phyloP scores from a whole-genome alignment of 2,329 filamentous ascomycete species.

The Fulvia fulva region DNA sequence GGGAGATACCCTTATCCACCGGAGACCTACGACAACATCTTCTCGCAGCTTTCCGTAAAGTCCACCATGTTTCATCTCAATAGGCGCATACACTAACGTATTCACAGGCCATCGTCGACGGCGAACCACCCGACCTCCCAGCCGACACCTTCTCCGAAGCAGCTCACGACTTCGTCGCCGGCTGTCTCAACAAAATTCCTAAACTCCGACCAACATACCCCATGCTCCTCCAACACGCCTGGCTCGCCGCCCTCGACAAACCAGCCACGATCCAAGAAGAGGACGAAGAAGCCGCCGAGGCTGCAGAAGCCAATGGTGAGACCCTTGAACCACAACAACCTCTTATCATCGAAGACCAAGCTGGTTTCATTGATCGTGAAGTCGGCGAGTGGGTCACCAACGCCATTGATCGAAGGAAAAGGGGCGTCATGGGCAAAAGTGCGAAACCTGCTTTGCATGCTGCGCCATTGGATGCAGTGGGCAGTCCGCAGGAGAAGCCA shows the following conservation, averaged over 20 bases:
- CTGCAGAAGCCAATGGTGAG: slow-evolving; percentile 22
- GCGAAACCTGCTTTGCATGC: slow-evolving; percentile 81
- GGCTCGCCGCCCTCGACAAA: slow-evolving; percentile 73
- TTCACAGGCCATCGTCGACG: slow-evolving; percentile 87
- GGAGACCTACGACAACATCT: slow-evolving; percentile 96
- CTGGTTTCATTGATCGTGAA: slow-evolving; percentile 61
- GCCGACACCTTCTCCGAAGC: slow-evolving; percentile 70
- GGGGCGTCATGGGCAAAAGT: slow-evolving; percentile 52
- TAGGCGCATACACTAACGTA: slow-evolving; percentile 20
- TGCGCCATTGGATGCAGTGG: slow-evolving; percentile 67
- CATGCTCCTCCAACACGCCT: slow-evolving; percentile 83
- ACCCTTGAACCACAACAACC: slow-evolving; percentile 1
- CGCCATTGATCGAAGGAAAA: slow-evolving; percentile 64
- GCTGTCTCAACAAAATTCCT: slow-evolving; percentile 89
- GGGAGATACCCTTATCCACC: slow-evolving; percentile 94
- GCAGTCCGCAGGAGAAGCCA: slow-evolving; percentile 10
- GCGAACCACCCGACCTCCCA: slow-evolving; percentile 87
- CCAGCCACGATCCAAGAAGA: slow-evolving; percentile 71
- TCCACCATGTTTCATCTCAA: slow-evolving; percentile 2
- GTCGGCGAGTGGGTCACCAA: slow-evolving; percentile 79
- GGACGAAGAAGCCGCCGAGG: slow-evolving; percentile 55
- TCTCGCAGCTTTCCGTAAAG: slow-evolving; percentile 93
- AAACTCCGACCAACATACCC: slow-evolving; percentile 90
- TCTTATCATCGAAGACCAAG: slow-evolving; percentile 33
- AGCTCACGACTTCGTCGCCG: slow-evolving; percentile 80